Evolutionary conservation across 352 stramenopile species (phyloP), one percentile per base, ranked within the genome.

Genomic region (Pythium chondricola): DNA sequence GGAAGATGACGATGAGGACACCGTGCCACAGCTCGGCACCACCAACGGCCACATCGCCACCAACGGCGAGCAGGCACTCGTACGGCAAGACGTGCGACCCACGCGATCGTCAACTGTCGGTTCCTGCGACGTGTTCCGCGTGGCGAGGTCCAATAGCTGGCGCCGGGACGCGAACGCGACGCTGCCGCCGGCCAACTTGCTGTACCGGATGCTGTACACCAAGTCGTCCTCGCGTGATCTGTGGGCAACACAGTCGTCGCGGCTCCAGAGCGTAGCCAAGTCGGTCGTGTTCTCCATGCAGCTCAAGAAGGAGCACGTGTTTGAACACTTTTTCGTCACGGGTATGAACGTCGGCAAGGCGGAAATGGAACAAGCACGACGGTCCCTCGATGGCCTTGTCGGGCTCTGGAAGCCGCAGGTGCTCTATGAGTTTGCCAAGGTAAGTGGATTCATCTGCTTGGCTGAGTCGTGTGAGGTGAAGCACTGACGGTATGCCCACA

Each of bases 281-380:
- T 88, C 79, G 0, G 72, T 91, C 39, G 74, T 88, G 50, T 85
- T 83, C 47, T 91, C 75, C 2, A 85, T 88, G 74, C 73, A 90
- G 29, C 54, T 88, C 17, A 84, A 85, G 51, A 83, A 83, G 53
- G 80, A 89, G 51, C 79, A 79, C 43, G 65, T 93, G 2, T 93
- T 91, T 42, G 82, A 93, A 48, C 75, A 82, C 32, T 93, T 88
- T 43, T 85, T 93, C 56, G 69, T 93, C 10, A 65, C 58, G 8
- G 79, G 82, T 1, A 58, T 82, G 31, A 27, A 62, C 6, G 43
- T 81, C 0, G 67, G 59, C 45, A 64, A 67, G 31, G 38, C 43
- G 2, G 61, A 83, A 26, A 51, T 52, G 5, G 60, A 65, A 39
- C 42, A 59, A 53, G 44, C 69, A 16, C 50, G 48, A 2, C 61